These are phyloP conservation scores for Areca catechu DNA, from an alignment of 176 grass and related monocot genomes.

Conservation along the genomic window DNA sequence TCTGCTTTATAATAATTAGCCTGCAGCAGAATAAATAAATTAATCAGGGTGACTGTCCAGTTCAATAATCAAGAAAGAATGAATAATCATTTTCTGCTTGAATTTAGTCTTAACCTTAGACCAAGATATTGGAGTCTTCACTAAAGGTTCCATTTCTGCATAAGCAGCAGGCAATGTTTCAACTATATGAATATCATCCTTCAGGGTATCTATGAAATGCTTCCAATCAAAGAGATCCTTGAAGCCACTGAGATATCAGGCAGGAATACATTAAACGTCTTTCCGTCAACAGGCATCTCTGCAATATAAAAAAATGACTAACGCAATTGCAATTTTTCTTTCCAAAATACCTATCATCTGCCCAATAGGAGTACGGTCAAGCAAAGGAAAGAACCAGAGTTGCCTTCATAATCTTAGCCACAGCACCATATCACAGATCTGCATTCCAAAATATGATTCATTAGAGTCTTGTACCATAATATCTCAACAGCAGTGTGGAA, in stretches of 20 bases:
- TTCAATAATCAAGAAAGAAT: neutral
- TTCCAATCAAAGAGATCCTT: slow-evolving; percentile 99
- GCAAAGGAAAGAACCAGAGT: slow-evolving; percentile 92
- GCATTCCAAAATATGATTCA: slow-evolving; percentile 30
- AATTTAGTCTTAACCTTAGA: slow-evolving; percentile 61
- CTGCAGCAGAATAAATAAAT: slow-evolving; percentile 32
- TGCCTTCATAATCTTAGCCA: slow-evolving; percentile 93
- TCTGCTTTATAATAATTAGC: slow-evolving; percentile 94
- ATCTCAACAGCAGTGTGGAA: slow-evolving; percentile 19
- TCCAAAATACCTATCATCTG: slow-evolving; percentile 66
- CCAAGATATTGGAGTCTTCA: slow-evolving; percentile 95
- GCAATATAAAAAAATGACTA: too few relatives aligned
- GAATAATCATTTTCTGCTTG: slow-evolving; percentile 1
- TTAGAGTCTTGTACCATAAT: slow-evolving; percentile 14
- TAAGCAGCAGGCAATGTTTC: slow-evolving; percentile 64
- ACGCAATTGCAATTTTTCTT: too few relatives aligned
- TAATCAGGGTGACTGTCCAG: neutral
- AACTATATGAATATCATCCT: slow-evolving; percentile 92
- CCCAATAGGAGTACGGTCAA: slow-evolving; percentile 99
- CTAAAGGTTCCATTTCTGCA: slow-evolving; percentile 53
- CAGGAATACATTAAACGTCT: neutral
- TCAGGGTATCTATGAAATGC: slow-evolving; percentile 88
- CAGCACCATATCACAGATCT: slow-evolving; percentile 99
- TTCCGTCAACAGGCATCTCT: too few relatives aligned
- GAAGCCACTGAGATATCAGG: slow-evolving; percentile 61